A percentile compares a stretch with the other conserved stretches of the same genome.
phyloP scores from a whole-genome alignment of 75 land plant species.

The Pinus albicaulis region DNA sequence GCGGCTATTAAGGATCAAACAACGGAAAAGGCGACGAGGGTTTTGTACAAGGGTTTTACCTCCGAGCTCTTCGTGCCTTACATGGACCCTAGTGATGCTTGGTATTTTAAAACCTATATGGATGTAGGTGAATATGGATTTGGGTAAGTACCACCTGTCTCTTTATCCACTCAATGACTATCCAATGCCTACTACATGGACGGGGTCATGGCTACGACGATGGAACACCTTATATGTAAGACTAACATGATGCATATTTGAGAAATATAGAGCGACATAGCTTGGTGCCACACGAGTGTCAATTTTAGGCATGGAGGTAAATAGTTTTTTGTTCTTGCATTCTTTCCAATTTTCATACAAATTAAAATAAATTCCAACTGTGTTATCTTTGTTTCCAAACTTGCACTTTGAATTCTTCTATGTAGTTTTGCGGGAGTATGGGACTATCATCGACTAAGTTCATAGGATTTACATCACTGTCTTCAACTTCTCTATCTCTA shows the following conservation, averaged over 20 bases:
- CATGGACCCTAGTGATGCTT: too few species aligned
- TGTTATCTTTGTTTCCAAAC: not conserved
- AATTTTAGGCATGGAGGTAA: conserved; percentile 49
- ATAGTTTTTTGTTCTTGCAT: too few species aligned
- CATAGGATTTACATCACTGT: too few species aligned
- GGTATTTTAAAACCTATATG: too few species aligned
- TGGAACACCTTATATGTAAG: conserved; percentile 71
- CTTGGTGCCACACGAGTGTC: conserved; percentile 86
- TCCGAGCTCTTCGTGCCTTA: too few species aligned
- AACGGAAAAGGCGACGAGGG: conserved; percentile 43
- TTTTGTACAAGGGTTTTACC: conserved; percentile 71
- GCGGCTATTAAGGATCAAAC: conserved; percentile 48
- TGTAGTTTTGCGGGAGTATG: not conserved
- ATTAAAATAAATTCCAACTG: not conserved
- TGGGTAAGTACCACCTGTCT: too few species aligned
- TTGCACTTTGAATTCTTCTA: not conserved
- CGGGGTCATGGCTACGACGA: conserved; percentile 65
- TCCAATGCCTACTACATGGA: too few species aligned
- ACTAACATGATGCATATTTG: conserved; percentile 77
- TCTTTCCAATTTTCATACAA: too few species aligned
- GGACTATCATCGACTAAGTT: not conserved
- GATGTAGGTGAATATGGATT: too few species aligned
- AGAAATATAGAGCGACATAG: conserved; percentile 78
- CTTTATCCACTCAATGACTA: too few species aligned
- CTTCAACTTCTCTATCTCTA: too few species aligned